phyloP scores from a whole-genome alignment of 1,284 basidiomycete genomes.

The Apiotrichum gracile region DNA sequence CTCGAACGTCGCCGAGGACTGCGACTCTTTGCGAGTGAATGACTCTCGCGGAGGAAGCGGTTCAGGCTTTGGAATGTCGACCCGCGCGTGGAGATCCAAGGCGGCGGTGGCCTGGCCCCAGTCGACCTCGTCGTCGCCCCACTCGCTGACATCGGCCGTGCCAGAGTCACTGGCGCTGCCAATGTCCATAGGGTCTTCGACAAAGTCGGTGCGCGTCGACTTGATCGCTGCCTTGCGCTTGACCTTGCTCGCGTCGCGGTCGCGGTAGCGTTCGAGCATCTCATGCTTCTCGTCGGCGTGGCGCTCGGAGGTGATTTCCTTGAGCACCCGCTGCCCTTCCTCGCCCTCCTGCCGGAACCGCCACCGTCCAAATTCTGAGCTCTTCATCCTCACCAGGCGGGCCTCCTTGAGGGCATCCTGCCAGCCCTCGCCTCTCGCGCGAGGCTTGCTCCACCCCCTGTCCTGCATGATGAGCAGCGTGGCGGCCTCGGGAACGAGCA shows the following conservation, averaged over 20 bases:
- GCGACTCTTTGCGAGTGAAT: neutral
- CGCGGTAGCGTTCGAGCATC: neutral
- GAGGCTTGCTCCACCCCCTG: constrained; percentile 9
- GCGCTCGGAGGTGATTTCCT: neutral
- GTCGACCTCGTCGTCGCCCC: no score
- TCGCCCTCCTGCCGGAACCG: constrained; percentile 19
- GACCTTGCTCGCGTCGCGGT: neutral
- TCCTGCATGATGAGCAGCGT: constrained; percentile 38
- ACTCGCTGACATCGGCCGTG: no score
- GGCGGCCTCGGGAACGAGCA: constrained; percentile 41
- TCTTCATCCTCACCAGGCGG: constrained; percentile 20
- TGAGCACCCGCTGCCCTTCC: constrained; percentile 1
- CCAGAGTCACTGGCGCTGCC: no score
- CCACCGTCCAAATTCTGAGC: constrained; percentile 29
- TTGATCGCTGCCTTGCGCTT: no score
- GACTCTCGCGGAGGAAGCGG: neutral
- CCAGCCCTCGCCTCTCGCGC: constrained; percentile 8
- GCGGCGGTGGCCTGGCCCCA: no score
- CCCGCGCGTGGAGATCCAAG: no score
- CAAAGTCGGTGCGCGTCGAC: no score
- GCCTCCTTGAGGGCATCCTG: constrained; percentile 14
- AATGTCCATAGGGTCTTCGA: no score
- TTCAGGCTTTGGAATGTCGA: no score
- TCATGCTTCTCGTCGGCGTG: neutral
- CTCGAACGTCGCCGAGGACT: neutral